Conservation (phyloP, 495 filamentous ascomycete genomes). For the Penicillium mononematosum region DNA sequence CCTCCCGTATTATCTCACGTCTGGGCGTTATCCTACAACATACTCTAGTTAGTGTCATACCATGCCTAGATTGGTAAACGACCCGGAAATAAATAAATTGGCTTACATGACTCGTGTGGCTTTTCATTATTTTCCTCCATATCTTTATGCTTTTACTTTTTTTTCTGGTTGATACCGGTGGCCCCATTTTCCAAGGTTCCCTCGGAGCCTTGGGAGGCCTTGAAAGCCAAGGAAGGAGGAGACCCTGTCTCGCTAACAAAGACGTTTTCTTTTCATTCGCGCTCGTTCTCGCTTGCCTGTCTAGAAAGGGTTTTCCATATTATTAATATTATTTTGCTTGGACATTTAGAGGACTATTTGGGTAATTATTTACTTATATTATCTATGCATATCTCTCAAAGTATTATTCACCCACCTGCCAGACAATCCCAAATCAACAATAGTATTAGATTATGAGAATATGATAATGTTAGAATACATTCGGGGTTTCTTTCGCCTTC, state of each 20-base stretch:
- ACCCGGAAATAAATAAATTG: conserved; percentile 15
- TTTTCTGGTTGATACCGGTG: background rate
- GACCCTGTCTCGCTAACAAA: conserved; percentile 14
- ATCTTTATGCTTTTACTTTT: background rate
- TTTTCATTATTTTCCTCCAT: background rate
- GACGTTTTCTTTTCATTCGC: background rate
- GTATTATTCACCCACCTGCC: background rate
- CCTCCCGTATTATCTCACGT: background rate
- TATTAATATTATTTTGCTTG: background rate
- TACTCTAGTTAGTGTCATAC: background rate
- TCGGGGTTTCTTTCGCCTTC: conserved; percentile 1
- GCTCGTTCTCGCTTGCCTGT: background rate
- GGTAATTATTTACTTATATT: background rate
- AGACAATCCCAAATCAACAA: background rate
- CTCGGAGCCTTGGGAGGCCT: background rate
- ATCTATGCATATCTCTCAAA: too few species aligned
- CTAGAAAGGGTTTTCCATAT: background rate
- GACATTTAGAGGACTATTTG: background rate
- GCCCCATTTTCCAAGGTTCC: conserved; percentile 11
- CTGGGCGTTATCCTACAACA: background rate
- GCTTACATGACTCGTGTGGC: conserved; percentile 29
- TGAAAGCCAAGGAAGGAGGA: background rate
- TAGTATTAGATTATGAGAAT: background rate
- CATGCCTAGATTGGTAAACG: conserved; percentile 9
- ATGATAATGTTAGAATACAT: background rate